Conservation (phyloP, 345 rosid genomes). For the Passiflora organensis region DNA sequence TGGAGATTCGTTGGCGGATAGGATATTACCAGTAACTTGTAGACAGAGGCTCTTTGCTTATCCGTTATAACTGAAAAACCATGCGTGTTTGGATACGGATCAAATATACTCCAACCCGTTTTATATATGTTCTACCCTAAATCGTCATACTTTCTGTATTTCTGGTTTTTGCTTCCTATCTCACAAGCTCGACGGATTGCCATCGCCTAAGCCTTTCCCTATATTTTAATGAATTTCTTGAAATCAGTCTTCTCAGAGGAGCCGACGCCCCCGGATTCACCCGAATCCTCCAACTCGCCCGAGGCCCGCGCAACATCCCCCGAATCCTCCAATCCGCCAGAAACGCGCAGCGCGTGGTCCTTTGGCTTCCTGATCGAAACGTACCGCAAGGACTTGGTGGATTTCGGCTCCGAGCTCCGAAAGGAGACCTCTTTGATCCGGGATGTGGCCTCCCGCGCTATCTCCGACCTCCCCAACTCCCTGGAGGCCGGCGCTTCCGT, state of each 20-base stretch:
- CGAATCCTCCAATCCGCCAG: too few relatives aligned
- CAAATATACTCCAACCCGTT: too few relatives aligned
- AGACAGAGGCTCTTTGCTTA: too few relatives aligned
- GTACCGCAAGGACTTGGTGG: constrained; percentile 67
- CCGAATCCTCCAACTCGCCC: constrained; percentile 15
- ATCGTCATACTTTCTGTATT: too few relatives aligned
- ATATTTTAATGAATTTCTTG: constrained; percentile 59
- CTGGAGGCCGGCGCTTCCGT: constrained; percentile 69
- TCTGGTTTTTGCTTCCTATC: too few relatives aligned
- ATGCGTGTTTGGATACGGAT: too few relatives aligned
- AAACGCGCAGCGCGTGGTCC: constrained; percentile 37
- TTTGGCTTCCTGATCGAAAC: constrained; percentile 48
- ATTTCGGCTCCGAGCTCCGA: constrained; percentile 64
- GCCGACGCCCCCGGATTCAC: constrained; percentile 30
- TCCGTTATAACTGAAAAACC: too few relatives aligned
- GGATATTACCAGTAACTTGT: too few relatives aligned
- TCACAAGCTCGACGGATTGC: too few relatives aligned
- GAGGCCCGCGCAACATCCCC: constrained; percentile 2
- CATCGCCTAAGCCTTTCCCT: too few relatives aligned
- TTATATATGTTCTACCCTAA: too few relatives aligned
- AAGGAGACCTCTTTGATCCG: constrained; percentile 65
- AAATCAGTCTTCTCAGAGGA: constrained; percentile 54
- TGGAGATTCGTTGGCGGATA: too few relatives aligned
- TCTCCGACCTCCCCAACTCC: constrained; percentile 53
- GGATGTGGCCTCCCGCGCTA: constrained; percentile 68